A percentile compares a stretch with the other conserved stretches of the same genome.
phyloP scores from a whole-genome alignment of 352 stramenopile species.

The Phytophthora sp. region DNA sequence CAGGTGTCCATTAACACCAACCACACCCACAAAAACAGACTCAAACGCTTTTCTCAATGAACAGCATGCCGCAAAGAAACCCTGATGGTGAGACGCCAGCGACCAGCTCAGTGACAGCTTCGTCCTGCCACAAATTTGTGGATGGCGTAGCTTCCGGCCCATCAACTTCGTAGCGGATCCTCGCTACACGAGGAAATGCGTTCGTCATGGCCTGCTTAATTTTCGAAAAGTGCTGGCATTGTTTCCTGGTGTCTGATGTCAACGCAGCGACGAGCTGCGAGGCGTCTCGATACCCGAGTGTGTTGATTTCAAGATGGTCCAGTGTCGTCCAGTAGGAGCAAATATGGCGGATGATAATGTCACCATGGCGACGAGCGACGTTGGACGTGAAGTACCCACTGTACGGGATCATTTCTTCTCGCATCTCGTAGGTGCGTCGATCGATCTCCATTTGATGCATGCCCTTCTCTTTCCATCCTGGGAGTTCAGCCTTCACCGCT shows the following conservation, averaged over 20 bases:
- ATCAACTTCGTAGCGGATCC: conserved; percentile 53
- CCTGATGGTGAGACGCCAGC: conserved; percentile 48
- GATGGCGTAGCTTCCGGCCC: conserved; percentile 29
- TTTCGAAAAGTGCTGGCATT: conserved; percentile 59
- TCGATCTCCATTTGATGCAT: conserved; percentile 74
- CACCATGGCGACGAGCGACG: conserved; percentile 53
- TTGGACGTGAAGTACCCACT: conserved; percentile 64
- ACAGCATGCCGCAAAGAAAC: conserved; percentile 61
- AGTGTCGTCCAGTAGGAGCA: conserved; percentile 51
- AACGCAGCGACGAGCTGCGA: conserved; percentile 52
- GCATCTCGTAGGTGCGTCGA: conserved; percentile 60
- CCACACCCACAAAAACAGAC: too few species aligned
- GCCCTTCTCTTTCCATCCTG: conserved; percentile 50
- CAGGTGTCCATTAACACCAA: too few species aligned
- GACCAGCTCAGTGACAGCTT: conserved; percentile 54
- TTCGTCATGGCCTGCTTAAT: conserved; percentile 58
- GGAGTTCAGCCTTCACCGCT: conserved; percentile 41
- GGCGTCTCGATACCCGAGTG: conserved; percentile 49
- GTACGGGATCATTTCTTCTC: conserved; percentile 66
- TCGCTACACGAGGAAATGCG: conserved; percentile 44
- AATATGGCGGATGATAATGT: conserved; percentile 67
- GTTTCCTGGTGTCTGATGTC: conserved; percentile 58
- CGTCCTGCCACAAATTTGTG: conserved; percentile 49
- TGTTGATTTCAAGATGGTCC: conserved; percentile 53
- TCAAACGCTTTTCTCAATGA: conserved; percentile 57